Evolutionary conservation across 2,329 filamentous ascomycete species (phyloP).

Genomic region (Trichoderma pleuroti): DNA sequence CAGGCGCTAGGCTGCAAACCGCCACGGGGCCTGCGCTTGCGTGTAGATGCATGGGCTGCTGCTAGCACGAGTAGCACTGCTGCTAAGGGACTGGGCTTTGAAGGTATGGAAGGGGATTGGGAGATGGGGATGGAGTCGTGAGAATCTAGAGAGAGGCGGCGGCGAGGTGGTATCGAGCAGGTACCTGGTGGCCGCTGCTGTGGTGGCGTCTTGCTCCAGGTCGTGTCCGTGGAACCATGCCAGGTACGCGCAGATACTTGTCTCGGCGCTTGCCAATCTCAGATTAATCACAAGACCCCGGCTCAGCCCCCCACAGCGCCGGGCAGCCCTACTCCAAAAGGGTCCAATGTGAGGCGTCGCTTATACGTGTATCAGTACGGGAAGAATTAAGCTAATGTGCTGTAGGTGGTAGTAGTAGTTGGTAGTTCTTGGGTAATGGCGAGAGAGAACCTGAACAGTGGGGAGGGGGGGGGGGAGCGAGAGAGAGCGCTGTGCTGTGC

Average conservation of each 20-base stretch:
- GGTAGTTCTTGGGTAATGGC: background rate
- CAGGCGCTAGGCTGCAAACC: background rate
- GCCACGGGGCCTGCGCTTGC: background rate
- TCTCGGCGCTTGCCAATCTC: background rate
- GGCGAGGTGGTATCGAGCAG: background rate
- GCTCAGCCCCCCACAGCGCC: background rate
- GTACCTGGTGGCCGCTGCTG: background rate
- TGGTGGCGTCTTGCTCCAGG: background rate
- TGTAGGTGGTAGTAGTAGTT: background rate
- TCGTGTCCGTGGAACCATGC: background rate
- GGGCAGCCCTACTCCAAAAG: background rate
- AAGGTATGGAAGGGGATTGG: background rate
- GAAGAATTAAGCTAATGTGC: background rate
- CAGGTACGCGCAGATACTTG: constrained; percentile 1
- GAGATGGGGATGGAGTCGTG: background rate
- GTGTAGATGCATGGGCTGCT: background rate
- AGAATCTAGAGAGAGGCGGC: background rate
- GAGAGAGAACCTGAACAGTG: no score
- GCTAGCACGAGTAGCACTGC: background rate
- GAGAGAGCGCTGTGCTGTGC: background rate
- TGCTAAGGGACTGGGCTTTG: no score
- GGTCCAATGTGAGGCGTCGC: background rate
- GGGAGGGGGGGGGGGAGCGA: background rate
- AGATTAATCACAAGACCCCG: constrained; percentile 1
- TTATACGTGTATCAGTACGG: background rate